Evolutionary conservation across 768 basidiomycete species (phyloP).

Genomic region (Rhodotorula babjevae): DNA sequence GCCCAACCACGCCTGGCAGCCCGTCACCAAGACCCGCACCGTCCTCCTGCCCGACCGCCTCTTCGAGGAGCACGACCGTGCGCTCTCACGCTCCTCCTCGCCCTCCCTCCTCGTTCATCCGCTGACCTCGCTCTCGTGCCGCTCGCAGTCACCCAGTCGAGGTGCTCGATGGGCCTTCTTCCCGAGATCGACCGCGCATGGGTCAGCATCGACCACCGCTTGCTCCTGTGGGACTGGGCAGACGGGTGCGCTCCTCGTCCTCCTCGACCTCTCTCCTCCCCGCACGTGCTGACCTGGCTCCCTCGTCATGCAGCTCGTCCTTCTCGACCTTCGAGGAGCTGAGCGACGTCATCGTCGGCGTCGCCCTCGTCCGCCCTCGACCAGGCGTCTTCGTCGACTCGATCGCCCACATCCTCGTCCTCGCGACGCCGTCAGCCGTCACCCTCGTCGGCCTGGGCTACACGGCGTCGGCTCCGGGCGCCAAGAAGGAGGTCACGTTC

Average conservation of each 20-base stretch:
- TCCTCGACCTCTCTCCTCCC: not conserved
- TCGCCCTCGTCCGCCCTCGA: slow-evolving; percentile 81
- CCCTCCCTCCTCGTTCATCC: not conserved
- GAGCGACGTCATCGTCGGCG: slow-evolving; percentile 79
- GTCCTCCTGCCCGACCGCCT: slow-evolving; percentile 39
- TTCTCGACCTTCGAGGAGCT: slow-evolving; percentile 88
- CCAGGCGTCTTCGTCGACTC: slow-evolving; percentile 81
- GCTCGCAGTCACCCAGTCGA: slow-evolving; percentile 28
- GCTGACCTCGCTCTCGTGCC: not conserved
- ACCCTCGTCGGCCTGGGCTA: slow-evolving; percentile 70
- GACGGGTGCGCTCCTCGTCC: slow-evolving; percentile 64
- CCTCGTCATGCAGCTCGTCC: slow-evolving; percentile 60
- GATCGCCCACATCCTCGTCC: slow-evolving; percentile 78
- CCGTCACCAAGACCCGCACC: slow-evolving; percentile 40
- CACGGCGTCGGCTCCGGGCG: slow-evolving; percentile 45
- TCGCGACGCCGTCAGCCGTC: slow-evolving; percentile 79
- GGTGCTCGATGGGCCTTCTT: slow-evolving; percentile 54
- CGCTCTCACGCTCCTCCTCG: not conserved
- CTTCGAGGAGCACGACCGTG: slow-evolving; percentile 41
- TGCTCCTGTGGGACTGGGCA: slow-evolving; percentile 93
- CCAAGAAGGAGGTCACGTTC: slow-evolving; percentile 71
- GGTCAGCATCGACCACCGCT: slow-evolving; percentile 88
- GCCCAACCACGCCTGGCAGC: slow-evolving; percentile 40
- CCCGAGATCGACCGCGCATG: slow-evolving; percentile 90
- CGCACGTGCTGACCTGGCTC: not conserved